phyloP scores from a whole-genome alignment of 1,139 yeast genomes.

The Yamadazyma taylorii region DNA sequence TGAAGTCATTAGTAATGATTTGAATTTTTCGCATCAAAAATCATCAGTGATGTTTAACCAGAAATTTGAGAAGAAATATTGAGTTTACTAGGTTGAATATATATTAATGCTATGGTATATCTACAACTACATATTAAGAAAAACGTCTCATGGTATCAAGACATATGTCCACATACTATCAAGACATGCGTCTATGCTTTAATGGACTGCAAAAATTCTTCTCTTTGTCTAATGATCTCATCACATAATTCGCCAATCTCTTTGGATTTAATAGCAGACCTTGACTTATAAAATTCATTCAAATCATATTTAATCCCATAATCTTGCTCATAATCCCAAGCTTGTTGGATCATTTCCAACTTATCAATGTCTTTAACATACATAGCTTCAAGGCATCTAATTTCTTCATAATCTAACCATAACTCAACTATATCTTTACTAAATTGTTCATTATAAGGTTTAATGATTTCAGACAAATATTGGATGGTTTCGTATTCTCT shows the following conservation, averaged over 20 bases:
- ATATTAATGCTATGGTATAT: no score
- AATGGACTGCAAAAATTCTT: conserved; percentile 14
- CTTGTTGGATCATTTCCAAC: conserved; percentile 87
- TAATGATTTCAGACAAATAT: conserved; percentile 60
- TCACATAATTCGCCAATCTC: conserved; percentile 75
- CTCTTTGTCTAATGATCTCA: conserved; percentile 61
- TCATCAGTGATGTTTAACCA: no score
- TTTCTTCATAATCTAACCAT: conserved; percentile 91
- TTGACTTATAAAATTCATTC: conserved; percentile 67
- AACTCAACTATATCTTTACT: conserved; percentile 67
- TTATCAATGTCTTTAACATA: conserved; percentile 94
- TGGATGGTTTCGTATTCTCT: conserved; percentile 76
- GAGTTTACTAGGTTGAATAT: no score
- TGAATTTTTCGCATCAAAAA: no score
- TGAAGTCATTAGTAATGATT: conserved; percentile 10
- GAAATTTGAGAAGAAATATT: no score
- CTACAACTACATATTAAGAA: no score
- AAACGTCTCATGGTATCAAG: no score
- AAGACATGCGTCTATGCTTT: no score
- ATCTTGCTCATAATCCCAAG: conserved; percentile 82
- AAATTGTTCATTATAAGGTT: conserved; percentile 62
- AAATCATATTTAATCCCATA: conserved; percentile 57
- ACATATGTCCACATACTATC: no score
- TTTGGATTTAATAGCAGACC: conserved; percentile 63
- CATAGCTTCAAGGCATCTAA: conserved; percentile 77